Evolutionary conservation across 352 stramenopile species (phyloP).

Genomic region (Phytophthora cactorum): DNA sequence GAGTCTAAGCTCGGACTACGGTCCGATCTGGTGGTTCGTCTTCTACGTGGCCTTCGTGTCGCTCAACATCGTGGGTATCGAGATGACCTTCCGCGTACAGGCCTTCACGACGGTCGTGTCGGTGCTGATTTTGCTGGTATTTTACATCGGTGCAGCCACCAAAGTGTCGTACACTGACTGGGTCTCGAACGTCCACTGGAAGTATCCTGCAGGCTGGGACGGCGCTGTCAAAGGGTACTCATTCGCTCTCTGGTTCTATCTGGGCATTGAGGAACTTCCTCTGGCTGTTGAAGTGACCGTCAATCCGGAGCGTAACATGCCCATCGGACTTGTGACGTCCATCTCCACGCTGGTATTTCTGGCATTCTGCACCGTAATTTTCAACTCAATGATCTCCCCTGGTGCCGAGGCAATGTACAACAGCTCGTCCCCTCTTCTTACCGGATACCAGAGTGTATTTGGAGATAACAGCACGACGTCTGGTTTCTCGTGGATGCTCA

Average conservation of each 20-base stretch:
- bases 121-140: constrained; percentile 65
- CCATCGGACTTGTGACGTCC: constrained; percentile 59
- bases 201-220: constrained; percentile 56
- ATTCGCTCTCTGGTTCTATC: constrained; percentile 77
- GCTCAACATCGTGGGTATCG: constrained; percentile 66
- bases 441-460: constrained; percentile 72
- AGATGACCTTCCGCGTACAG: constrained; percentile 74
- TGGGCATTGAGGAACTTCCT: constrained; percentile 73
- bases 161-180: constrained; percentile 66
- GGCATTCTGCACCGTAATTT: constrained; percentile 65
- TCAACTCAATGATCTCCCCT: constrained; percentile 72
- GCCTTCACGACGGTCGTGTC: constrained; percentile 60
- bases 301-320: constrained; percentile 67
- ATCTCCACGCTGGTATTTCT: constrained; percentile 59
- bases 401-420: constrained; percentile 49
- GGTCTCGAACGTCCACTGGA: constrained; percentile 49
- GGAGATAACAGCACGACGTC: constrained; percentile 70
- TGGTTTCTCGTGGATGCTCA: constrained; percentile 72
- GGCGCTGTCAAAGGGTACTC: constrained; percentile 63
- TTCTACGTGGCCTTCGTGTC: constrained; percentile 71
- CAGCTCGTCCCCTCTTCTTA: constrained; percentile 58
- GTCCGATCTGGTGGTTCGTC: constrained; percentile 60
- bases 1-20: constrained; percentile 41
- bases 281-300: constrained; percentile 73
- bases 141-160: constrained; percentile 65